A percentile compares a stretch with the other conserved stretches of the same genome.
Evolutionary conservation across 176 grass and related monocot species (phyloP).

Genomic region (Musa acuminata): DNA sequence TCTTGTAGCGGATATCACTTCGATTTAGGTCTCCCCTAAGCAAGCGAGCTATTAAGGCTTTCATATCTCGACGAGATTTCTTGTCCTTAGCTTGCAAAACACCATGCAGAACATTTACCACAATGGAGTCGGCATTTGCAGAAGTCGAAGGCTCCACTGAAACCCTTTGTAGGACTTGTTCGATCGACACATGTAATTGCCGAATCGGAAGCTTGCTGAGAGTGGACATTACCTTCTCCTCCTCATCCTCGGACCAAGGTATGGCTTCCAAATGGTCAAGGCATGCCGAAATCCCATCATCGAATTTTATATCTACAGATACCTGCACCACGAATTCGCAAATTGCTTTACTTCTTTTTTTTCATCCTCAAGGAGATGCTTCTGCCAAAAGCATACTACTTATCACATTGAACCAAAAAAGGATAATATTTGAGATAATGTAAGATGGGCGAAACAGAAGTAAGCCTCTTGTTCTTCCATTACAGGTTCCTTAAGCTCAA

Average conservation of each 20-base stretch:
- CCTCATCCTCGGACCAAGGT: conserved; percentile 17
- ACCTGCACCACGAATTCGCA: conserved; percentile 13
- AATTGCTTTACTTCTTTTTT: neutral
- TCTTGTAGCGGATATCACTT: neutral
- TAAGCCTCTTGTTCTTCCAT: neutral
- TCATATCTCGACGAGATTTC: conserved; percentile 22
- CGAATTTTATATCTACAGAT: conserved; percentile 14
- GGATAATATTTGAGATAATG: neutral
- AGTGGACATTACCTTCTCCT: conserved; percentile 9
- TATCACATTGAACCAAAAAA: neutral
- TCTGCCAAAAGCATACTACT: neutral
- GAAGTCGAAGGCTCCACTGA: conserved; percentile 7
- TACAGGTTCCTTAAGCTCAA: too few species aligned
- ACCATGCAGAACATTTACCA: neutral
- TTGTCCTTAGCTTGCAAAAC: conserved; percentile 13
- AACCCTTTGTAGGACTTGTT: conserved; percentile 8
- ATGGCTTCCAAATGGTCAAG: conserved; percentile 17
- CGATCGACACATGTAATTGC: neutral
- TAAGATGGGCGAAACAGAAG: neutral
- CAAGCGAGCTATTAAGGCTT: conserved; percentile 9
- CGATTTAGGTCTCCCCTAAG: conserved; percentile 8
- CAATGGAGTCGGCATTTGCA: neutral
- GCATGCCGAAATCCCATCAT: conserved; percentile 6
- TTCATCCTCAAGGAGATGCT: neutral
- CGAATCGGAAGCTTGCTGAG: neutral